These are phyloP conservation scores for Thelephora terrestris DNA, from an alignment of 1,284 basidiomycete species.

Conservation along the genomic window DNA sequence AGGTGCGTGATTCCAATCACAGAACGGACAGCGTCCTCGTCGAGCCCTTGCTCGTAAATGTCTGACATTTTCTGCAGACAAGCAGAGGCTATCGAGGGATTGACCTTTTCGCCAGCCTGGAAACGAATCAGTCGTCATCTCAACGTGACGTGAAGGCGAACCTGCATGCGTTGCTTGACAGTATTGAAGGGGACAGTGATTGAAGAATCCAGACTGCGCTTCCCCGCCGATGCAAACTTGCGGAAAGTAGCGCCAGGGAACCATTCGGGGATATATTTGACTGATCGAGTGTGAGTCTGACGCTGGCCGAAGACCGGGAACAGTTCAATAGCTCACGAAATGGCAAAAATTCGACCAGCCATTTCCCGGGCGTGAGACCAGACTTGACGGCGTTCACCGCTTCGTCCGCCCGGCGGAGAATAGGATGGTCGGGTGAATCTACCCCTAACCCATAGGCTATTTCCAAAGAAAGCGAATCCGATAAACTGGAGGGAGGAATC, in stretches of 20 bases:
- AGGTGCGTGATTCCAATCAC: neutral
- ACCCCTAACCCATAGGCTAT: conserved; percentile 1
- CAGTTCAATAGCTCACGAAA: conserved; percentile 1
- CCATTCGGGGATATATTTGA: conserved; percentile 2
- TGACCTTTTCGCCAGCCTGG: neutral
- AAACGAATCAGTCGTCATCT: neutral
- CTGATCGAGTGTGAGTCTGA: neutral
- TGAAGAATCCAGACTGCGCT: neutral
- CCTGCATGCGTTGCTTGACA: neutral
- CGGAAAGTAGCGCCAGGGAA: conserved; percentile 2
- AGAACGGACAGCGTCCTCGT: neutral
- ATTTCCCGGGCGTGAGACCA: neutral
- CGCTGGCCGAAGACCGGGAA: neutral
- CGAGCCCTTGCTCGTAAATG: neutral
- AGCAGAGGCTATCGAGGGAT: neutral
- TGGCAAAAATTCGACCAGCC: conserved; percentile 2
- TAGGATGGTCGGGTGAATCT: neutral
- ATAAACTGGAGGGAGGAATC: neutral
- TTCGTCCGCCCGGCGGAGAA: neutral
- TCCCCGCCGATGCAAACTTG: neutral
- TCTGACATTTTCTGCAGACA: neutral
- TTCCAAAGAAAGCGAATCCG: neutral
- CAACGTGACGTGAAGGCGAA: neutral
- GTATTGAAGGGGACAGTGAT: neutral
- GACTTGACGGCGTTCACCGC: neutral